A percentile compares a stretch with the other conserved stretches of the same genome.
Evolutionary conservation across 1,284 basidiomycete genomes (phyloP).

Genomic region (Irpex sp.): DNA sequence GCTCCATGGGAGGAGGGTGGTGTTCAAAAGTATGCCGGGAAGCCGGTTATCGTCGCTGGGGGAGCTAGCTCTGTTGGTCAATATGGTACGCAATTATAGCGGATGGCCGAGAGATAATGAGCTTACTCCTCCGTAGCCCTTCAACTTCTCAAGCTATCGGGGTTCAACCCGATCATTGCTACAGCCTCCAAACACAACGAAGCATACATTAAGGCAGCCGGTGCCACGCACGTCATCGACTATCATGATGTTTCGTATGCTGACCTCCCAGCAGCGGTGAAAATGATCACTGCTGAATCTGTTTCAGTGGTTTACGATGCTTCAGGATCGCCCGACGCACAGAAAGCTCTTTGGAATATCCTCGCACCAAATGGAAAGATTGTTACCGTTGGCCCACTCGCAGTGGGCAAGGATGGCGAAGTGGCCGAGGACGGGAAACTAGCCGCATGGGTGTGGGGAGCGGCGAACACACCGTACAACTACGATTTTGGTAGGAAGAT

Average conservation of each 20-base stretch:
- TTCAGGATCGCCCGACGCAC: constrained; percentile 9
- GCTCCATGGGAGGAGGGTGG: constrained; percentile 15
- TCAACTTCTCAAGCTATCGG: constrained; percentile 29
- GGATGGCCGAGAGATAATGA: neutral
- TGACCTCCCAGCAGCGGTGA: constrained; percentile 1
- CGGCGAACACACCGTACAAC: constrained; percentile 4
- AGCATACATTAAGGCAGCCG: constrained; percentile 37
- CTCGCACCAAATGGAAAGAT: constrained; percentile 15
- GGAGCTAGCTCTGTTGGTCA: constrained; percentile 33
- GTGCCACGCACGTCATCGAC: constrained; percentile 47
- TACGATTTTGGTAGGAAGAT: constrained; percentile 9
- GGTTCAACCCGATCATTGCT: constrained; percentile 46
- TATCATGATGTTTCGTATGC: constrained; percentile 28
- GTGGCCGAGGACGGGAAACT: constrained; percentile 3
- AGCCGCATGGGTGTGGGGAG: constrained; percentile 4
- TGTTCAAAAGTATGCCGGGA: constrained; percentile 21
- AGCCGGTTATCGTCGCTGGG: constrained; percentile 29
- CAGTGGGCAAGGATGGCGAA: neutral
- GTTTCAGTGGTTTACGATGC: constrained; percentile 37
- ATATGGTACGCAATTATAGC: constrained; percentile 20
- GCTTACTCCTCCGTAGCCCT: constrained; percentile 11
- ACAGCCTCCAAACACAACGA: constrained; percentile 40
- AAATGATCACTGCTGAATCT: constrained; percentile 19
- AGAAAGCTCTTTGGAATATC: constrained; percentile 8
- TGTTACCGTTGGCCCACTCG: neutral